Evolutionary conservation across 257 asterid species (phyloP), one percentile per base, ranked within the genome.

Genomic region (Solanum microdontum): DNA sequence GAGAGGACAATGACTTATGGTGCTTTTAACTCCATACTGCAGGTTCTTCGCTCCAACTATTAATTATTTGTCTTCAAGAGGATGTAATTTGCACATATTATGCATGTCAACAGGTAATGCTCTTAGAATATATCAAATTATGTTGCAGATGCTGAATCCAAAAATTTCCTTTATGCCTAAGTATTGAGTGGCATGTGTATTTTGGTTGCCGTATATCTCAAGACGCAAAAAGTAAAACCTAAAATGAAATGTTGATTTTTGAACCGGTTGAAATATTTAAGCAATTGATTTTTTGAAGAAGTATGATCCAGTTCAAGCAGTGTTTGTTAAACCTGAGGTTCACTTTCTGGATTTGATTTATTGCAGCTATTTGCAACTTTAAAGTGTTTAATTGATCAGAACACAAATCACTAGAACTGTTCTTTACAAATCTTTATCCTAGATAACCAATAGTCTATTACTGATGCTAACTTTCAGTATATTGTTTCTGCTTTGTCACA

Each of bases 41-140:
- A 97, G 99, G 99, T 97, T 97, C 91, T 95, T 97, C 87, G 88
- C 98, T 88, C 99, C 99, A 8, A 93, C 94, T 45, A 92, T 96
- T 82, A 95, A 93, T 89, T 91, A 94, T 91, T 86, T 95, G 88
- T 87, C 90, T 85, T 90, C 95, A n/a, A 88, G 89, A 91, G 93
- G 93, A 77, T 95, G 94, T 91, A 93, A 93, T 88, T 69, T 97
- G 89, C 93, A 88, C 88, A 90, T 97, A 84, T 89, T 96, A 30
- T 97, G 99, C 93, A 40, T 97, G 86, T 96, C 98, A 87, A 95
- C 93, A 39, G 99, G 99, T 94, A 92, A 91, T 58, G 82, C 86
- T 88, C 58, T 83, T 88, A 39, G 17, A 62, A 14, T 62, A 24
- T 84, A 28, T 43, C 88, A 88, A 40, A 14, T 85, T 64, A 83